These are phyloP conservation scores for Tuber brumale DNA, from an alignment of 495 filamentous ascomycete species.

Conservation along the genomic window DNA sequence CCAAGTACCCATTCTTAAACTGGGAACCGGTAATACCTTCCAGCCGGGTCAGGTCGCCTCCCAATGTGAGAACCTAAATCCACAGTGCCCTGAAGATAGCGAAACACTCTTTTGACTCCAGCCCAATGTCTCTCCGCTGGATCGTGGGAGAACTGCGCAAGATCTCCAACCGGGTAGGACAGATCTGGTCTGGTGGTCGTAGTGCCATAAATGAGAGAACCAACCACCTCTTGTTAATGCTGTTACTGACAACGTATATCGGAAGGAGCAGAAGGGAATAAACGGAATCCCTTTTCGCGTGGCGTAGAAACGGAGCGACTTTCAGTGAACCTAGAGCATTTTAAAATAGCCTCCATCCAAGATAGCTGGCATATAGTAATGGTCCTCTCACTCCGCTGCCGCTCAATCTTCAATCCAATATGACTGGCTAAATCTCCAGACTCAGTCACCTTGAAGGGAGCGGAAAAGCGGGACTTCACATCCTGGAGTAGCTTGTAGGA, in stretches of 20 bases:
- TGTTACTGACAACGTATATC: background rate
- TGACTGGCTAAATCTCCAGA: background rate
- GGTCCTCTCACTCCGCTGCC: background rate
- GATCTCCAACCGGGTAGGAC: background rate
- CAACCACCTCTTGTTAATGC: background rate
- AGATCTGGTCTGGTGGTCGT: background rate
- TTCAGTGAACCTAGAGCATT: background rate
- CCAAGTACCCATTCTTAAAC: background rate
- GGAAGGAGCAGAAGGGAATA: background rate
- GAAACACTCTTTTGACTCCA: background rate
- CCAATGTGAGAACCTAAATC: background rate
- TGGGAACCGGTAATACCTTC: background rate
- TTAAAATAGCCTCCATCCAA: background rate
- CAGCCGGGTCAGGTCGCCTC: background rate
- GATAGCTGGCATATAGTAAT: background rate
- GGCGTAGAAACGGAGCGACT: background rate
- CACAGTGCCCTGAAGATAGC: background rate
- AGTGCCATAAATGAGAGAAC: background rate
- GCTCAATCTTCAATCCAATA: background rate
- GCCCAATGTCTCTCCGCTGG: too few species aligned
- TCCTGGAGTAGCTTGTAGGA: rapidly evolving
- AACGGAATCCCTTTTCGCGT: background rate
- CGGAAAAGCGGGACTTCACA: background rate
- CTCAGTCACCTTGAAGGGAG: background rate
- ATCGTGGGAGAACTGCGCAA: background rate